A percentile compares a stretch with the other conserved stretches of the same genome.
phyloP scores from a whole-genome alignment of 306 rosid species.

The Benincasa hispida region DNA sequence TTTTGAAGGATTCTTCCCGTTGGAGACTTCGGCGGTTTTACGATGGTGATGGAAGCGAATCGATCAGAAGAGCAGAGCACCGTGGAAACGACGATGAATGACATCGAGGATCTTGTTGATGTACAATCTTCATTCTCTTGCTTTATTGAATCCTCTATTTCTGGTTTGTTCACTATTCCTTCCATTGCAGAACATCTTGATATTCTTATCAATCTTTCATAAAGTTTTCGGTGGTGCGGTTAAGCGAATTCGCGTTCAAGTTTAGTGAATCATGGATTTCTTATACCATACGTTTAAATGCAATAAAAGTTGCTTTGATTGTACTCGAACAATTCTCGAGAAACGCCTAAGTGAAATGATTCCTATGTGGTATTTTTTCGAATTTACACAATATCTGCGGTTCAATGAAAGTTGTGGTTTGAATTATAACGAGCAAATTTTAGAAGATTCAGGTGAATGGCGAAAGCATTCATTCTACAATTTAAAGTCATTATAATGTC shows the following conservation, averaged over 20 bases:
- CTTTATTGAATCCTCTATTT: not conserved
- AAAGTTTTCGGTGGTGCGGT: not conserved
- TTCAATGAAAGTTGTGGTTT: not conserved
- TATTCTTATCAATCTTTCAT: not conserved
- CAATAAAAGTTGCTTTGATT: not conserved
- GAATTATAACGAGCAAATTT: not conserved
- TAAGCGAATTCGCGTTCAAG: not conserved
- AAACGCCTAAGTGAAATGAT: not conserved
- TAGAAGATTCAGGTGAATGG: not conserved
- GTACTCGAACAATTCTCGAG: not conserved
- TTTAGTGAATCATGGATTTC: not conserved
- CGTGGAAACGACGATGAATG: constrained; percentile 15
- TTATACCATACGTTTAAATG: not conserved
- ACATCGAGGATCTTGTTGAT: constrained; percentile 48
- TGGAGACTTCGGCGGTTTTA: not conserved
- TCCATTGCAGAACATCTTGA: not conserved
- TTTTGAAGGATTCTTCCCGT: not conserved
- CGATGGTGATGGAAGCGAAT: not conserved
- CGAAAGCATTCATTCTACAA: not conserved
- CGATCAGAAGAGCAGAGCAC: constrained; percentile 1
- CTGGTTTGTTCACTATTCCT: not conserved
- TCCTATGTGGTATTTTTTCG: not conserved
- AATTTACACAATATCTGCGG: not conserved
- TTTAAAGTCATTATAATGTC: not conserved
- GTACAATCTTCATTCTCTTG: constrained; percentile 8